Base-by-base conservation (phyloP, 2,329 filamentous ascomycete species). In the Ramularia endophylla region DNA sequence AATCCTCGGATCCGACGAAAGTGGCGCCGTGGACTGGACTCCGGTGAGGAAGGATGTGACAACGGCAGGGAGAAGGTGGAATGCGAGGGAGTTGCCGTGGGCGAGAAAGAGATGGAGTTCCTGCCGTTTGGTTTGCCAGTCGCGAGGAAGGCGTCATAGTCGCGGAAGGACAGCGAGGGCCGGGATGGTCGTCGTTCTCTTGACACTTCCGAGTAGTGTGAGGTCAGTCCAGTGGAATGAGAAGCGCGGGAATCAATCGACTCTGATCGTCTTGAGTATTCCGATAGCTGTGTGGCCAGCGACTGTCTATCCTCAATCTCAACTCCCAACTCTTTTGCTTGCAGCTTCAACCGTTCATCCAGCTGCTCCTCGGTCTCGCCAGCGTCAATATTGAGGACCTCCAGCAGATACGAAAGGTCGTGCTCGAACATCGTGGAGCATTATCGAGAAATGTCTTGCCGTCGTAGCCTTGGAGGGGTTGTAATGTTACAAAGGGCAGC, bases 71-170 rank as follows among this genome's bases (percentile, higher is more conserved):
- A 63, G 20, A 58, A 55, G 8, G 56, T 51, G 6, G 60, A 59
- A 15, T 54, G 50, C 4, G 55, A 54, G 11, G 59, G 59, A 17
- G 58, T 56, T 4, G 54, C 44, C 12, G 51, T 44, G 15, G 58
- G 54, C 15, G 59, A 58, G 43, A 57, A 57, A 9, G 52, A 56
- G 3, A 58, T 41, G 6, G 58, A 61, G 12, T 54, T 42, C 27
- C 53, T 44, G 13, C 51, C 53, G 19, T 53, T 44, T 7, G 48
- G 40, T 6, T 47, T 46, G 5, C 57, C 53, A 17, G 55, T 49
- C 11, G 54, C 48, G 15, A 64, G 41, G 40, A 60, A 58, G 4
- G 52, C 52, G 43, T 63, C 61, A 38, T 62, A 62, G 40, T 63
- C 60, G 33, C 52, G 54, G 36, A 61, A 55, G 3, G 56, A 62